A percentile compares a stretch with the other conserved stretches of the same genome.
phyloP scores from a whole-genome alignment of 192 early-diverging fungal genomes.

The Coemansia sp. region DNA sequence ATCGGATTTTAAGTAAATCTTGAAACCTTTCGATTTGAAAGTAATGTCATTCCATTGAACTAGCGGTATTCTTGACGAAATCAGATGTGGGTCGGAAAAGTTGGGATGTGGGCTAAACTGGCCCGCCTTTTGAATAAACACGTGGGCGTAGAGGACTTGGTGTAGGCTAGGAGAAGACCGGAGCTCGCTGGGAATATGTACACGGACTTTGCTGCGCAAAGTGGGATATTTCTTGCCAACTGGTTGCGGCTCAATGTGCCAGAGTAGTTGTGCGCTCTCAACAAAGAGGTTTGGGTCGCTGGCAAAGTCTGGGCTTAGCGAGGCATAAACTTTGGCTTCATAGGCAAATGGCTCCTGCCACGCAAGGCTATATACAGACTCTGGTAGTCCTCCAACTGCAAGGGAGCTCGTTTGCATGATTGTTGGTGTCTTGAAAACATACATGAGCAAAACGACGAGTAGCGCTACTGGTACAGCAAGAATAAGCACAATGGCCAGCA shows the following conservation, averaged over 20 bases:
- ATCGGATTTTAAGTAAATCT: too few species aligned
- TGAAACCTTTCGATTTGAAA: too few species aligned
- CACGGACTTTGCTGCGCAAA: background rate
- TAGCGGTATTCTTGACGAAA: background rate
- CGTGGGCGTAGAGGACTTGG: conserved; percentile 17
- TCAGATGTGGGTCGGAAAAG: conserved; percentile 12
- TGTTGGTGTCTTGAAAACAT: background rate
- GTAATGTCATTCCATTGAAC: background rate
- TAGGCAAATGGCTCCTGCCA: conserved; percentile 22
- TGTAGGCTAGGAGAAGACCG: background rate
- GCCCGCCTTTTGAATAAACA: conserved; percentile 3
- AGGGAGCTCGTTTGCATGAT: background rate
- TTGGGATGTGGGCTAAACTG: conserved; percentile 10
- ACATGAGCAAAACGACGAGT: background rate
- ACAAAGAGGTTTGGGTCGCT: conserved; percentile 13
- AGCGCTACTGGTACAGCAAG: background rate
- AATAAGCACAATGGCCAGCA: background rate
- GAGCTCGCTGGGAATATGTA: conserved; percentile 2
- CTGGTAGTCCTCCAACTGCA: background rate
- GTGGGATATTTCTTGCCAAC: conserved; percentile 3
- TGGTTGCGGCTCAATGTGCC: too few species aligned
- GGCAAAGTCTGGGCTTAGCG: too few species aligned
- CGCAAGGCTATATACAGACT: background rate
- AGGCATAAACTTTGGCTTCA: conserved; percentile 9
- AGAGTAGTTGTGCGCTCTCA: background rate